Conservation (phyloP, 371 early-diverging fungal species). For the Mortierella sp. region DNA sequence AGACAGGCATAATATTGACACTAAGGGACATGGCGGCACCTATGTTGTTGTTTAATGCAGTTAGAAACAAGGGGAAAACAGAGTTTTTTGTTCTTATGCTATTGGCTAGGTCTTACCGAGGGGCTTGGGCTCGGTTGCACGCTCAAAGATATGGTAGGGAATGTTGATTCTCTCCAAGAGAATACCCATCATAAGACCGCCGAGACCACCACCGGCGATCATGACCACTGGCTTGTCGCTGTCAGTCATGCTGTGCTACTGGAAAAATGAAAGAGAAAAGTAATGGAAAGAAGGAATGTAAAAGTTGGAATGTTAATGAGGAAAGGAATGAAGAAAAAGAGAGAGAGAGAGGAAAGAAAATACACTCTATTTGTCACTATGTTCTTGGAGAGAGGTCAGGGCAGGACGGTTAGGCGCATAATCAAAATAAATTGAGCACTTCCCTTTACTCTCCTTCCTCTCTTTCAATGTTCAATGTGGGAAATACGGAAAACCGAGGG, state of each 20-base stretch:
- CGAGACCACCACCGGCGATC: slow-evolving; percentile 16
- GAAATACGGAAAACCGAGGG: too few species aligned
- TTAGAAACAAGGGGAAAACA: neutral
- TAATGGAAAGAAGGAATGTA: too few species aligned
- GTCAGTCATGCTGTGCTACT: neutral
- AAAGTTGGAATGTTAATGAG: too few species aligned
- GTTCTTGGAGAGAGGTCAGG: too few species aligned
- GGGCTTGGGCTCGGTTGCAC: neutral
- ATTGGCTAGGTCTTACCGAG: slow-evolving; percentile 12
- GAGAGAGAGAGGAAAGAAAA: too few species aligned
- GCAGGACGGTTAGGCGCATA: too few species aligned
- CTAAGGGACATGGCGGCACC: slow-evolving; percentile 10
- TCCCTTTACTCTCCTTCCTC: too few species aligned
- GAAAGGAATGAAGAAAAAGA: too few species aligned
- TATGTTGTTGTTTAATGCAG: neutral
- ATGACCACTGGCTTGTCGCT: slow-evolving; percentile 1
- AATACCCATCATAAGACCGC: slow-evolving; percentile 6
- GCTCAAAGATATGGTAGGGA: slow-evolving; percentile 14
- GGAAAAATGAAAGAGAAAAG: too few species aligned
- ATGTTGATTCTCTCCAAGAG: slow-evolving; percentile 9
- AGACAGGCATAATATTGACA: slow-evolving; percentile 23
- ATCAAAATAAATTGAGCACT: too few species aligned
- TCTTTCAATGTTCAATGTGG: too few species aligned
- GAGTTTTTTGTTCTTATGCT: neutral
- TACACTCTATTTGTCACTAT: too few species aligned